Conservation (phyloP, 495 filamentous ascomycete species). For the Parmelia sp. region DNA sequence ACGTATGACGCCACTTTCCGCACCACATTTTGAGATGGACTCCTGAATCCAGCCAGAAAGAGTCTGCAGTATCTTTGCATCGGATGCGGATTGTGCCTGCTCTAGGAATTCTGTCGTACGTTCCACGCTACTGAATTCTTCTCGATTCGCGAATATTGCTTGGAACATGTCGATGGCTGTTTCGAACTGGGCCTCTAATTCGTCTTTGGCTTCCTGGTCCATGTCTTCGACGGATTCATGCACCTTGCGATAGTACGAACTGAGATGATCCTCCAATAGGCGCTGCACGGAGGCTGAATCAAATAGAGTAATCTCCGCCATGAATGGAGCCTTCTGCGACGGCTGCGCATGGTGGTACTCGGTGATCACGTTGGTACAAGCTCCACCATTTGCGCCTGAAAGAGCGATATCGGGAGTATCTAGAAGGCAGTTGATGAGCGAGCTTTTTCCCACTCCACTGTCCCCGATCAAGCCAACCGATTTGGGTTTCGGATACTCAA, state of each 20-base stretch:
- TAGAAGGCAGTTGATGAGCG: constrained; percentile 13
- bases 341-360: neutral
- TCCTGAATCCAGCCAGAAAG: neutral
- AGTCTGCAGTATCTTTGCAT: neutral
- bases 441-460: constrained; percentile 10
- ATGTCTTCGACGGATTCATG: neutral
- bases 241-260: neutral
- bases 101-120: neutral
- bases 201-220: neutral
- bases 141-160: constrained; percentile 6
- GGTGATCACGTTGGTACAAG: constrained; percentile 14
- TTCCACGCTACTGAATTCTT: neutral
- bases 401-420: constrained; percentile 7
- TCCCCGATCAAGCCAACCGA: constrained; percentile 4
- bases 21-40: neutral
- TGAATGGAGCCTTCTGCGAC: neutral
- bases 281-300: neutral
- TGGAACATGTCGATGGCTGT: constrained; percentile 9
- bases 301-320: neutral
- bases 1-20: neutral
- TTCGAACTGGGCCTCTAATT: neutral
- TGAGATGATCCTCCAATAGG: neutral
- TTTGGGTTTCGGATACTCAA: neutral
- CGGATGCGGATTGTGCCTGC: neutral
- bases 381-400: neutral